Evolutionary conservation across 2,329 filamentous ascomycete species (phyloP), one percentile per base, ranked within the genome.

Genomic region (Nemania sp.): DNA sequence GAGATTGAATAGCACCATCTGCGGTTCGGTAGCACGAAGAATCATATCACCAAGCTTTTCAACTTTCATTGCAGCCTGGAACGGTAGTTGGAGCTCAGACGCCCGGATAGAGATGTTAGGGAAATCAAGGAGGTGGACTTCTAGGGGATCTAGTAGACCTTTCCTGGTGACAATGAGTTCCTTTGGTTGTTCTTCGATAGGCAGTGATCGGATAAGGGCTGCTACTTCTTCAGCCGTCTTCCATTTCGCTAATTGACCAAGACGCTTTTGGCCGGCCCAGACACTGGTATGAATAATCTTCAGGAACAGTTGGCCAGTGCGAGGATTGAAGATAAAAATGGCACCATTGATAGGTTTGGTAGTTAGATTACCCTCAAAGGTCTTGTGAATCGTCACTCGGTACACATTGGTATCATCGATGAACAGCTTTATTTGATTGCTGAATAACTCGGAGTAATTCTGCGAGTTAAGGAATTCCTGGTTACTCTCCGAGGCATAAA

Each of bases 11-110:
- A 99, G 82, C 48, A 99, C 94, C 94, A 99, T 99, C 75, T 99
- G 94, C n/a, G 94, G 94, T 71, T 97, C 94, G 0, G 94, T 99
- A 2, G 94, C 95, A 64, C 92, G 88, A 40, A 99, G 78, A 66
- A 99, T 99, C 93, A 99, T 97, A 75, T 99, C 95, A 62, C 93
- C 95, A 40, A 99, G 83, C 74, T 99, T 99, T 76, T 99, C 94
- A 2, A 99, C 92, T 80, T 99, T 99, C 93, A 99, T 99, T 0
- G 95, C 95, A 50, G 94, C 94, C 74, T 99, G 95, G 89, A 99
- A 99, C 1, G 94, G 94, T 61, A 99, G 79, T 72, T 99, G 94
- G 64, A 99, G 77, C 73, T 99, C 94, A 0, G 94, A 99, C 9
- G 94, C 94, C 64, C 94, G 89, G 65, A 99, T 99, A 2, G 94